A percentile compares a stretch with the other conserved stretches of the same genome.
phyloP scores from a whole-genome alignment of 768 basidiomycete species.

The Pleurotus platypus region DNA sequence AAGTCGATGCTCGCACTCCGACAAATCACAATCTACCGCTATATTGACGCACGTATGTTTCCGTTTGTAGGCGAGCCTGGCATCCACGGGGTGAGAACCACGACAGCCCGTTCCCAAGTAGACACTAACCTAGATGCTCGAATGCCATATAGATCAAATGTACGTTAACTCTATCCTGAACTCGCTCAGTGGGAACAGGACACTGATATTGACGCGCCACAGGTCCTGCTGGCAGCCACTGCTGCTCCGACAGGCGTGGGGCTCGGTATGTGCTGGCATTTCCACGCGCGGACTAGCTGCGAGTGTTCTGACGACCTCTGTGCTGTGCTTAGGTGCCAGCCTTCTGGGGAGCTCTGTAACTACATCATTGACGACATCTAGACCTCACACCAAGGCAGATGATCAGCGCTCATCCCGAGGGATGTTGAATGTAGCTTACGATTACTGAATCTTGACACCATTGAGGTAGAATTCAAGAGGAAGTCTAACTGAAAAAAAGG shows the following conservation, averaged over 20 bases:
- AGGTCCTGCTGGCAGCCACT: conserved; percentile 1
- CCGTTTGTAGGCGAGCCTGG: not conserved
- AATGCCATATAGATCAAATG: not conserved
- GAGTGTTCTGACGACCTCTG: not conserved
- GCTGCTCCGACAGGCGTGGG: not conserved
- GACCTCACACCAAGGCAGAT: not conserved
- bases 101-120: too few relatives aligned
- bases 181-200: not conserved
- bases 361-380: conserved; percentile 3
- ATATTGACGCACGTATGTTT: too few relatives aligned
- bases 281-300: not conserved
- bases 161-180: not conserved
- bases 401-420: too few relatives aligned
- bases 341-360: conserved; percentile 1
- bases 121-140: not conserved
- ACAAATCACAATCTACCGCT: too few relatives aligned
- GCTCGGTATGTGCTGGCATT: not conserved
- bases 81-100: not conserved
- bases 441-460: too few relatives aligned
- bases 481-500: too few relatives aligned
- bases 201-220: not conserved
- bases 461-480: too few relatives aligned
- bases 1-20: not conserved
- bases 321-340: not conserved
- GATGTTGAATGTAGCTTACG: too few relatives aligned